Evolutionary conservation across 306 rosid genomes (phyloP), one percentile per base, ranked within the genome.

Genomic region (Prunus mira): DNA sequence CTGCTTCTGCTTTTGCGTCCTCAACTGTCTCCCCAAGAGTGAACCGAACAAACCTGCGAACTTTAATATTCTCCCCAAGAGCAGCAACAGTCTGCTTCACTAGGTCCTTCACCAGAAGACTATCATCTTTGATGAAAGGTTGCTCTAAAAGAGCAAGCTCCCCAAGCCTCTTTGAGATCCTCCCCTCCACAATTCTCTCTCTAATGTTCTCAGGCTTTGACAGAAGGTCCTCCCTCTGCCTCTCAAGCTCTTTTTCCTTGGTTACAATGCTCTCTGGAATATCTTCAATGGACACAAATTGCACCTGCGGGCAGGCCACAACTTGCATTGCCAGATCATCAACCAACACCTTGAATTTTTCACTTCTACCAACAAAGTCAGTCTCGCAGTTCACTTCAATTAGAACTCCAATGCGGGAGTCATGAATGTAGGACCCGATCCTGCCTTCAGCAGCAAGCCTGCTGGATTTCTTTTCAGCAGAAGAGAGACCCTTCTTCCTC

Each of bases 81-180:
- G 98, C 88, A 51, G 98, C 99, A n/a, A 96, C 91, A n/a, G 90
- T 96, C 87, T 89, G 97, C 85, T 89, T 96, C 19, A 96, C 96
- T 79, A 96, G 86, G 81, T 96, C 99, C 89, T 92, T 96, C 82
- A 96, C 91, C 77, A 89, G 70, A 72, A 93, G 56, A 67, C 80
- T 81, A 75, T 96, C 99, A 79, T 96, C 88, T 89, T 96, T 96
- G 27, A 96, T 87, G 72, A 89, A 96, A 76, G 98, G 90, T 80
- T 96, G 99, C 84, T 96, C 99, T 13, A 93, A 77, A 84, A 96
- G 93, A 13, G 87, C 96, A 79, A 93, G 91, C 80, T 96, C 98
- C 51, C 98, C 99, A 27, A 96, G 91, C 88, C 98, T 93, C 89
- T 96, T 96, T 61, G 99, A 86, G 74, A 96, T 67, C 84, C 99